phyloP scores from a whole-genome alignment of 179 eudicot genomes.

The Pouteria campechiana region DNA sequence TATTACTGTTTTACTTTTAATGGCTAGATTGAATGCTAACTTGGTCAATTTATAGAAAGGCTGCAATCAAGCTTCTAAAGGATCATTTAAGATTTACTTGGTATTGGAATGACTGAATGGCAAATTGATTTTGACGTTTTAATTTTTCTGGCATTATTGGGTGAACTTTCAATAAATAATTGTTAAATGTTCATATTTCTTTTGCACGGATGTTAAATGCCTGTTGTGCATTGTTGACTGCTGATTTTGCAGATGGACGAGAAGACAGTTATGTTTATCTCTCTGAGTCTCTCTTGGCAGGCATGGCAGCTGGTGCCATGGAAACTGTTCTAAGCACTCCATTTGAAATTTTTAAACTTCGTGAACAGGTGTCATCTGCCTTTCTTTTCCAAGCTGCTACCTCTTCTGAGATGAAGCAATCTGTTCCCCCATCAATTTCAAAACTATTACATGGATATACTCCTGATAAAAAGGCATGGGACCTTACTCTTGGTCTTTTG shows the following conservation, averaged over 20 bases:
- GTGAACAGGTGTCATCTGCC: constrained; percentile 85
- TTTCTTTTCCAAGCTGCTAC: constrained; percentile 19
- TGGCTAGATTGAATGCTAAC: too few relatives aligned
- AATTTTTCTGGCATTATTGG: too few relatives aligned
- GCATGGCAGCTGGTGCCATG: constrained; percentile 63
- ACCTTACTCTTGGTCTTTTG: constrained; percentile 51
- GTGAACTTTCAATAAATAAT: too few relatives aligned
- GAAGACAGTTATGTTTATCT: constrained; percentile 51
- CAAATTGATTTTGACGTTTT: too few relatives aligned
- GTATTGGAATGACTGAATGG: too few relatives aligned
- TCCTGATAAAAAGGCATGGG: constrained; percentile 40
- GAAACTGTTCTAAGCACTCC: constrained; percentile 75
- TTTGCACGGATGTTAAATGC: not conserved
- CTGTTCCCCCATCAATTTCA: constrained; percentile 31
- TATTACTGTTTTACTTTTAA: too few relatives aligned
- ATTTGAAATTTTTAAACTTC: constrained; percentile 73
- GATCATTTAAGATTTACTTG: too few relatives aligned
- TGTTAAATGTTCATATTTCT: not conserved
- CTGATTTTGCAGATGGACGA: constrained; percentile 60
- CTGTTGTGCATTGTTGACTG: not conserved
- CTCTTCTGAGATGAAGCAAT: constrained; percentile 9
- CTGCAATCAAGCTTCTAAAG: too few relatives aligned
- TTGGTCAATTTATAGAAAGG: too few relatives aligned
- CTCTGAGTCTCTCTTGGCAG: constrained; percentile 79
- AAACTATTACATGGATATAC: constrained; percentile 46